Base-by-base conservation (phyloP, 116 monocot genomes). In the Trichopus zeylanicus region DNA sequence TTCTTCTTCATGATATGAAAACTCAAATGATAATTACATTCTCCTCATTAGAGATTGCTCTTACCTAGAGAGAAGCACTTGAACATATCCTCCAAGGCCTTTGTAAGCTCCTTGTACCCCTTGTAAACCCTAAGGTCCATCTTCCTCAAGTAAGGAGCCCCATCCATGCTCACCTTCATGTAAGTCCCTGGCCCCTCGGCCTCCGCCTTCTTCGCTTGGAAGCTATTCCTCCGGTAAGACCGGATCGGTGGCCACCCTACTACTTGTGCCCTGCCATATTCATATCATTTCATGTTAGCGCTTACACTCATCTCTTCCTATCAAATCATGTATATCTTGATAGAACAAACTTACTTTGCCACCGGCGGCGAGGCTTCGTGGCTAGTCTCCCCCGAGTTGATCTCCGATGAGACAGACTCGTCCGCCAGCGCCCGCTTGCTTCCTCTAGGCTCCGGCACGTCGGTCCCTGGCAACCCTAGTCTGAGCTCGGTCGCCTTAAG, bases 201-300 rank as follows among this genome's bases (percentile, higher is more conserved):
- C 59, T 63, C 61, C 4, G 6, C 54, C 65, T 70, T 63, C 65
- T 33, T 76, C 5, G 56, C 52, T 27, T 78, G 72, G 33, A 73
- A 53, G 46, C 57, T 64, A 52, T 73, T 72, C 73, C 59, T 78
- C 64, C 78, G 51, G 26, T 66, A 77, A 29, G 77, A 60, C 18
- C 77, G 56, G n/a, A 78, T 29, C 4, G 78, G 78, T 48, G 78
- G 78, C 78, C 78, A 78, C 23, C 78, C 78, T 4, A 78, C 78
- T 16, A 78, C 67, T 58, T 68, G 72, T 26, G 63, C 78, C 64
- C 72, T 78, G 63, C 70, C 32, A 70, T 13, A 24, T n/a, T n/a
- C n/a, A n/a, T n/a, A n/a, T n/a, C n/a, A n/a, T n/a, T n/a, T n/a
- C 6, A 38, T 35, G 34, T 5, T 35, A 35, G n/a, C n/a, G n/a